Base-by-base conservation (phyloP, 2,329 filamentous ascomycete genomes). In the Pezicula neosporulosa region DNA sequence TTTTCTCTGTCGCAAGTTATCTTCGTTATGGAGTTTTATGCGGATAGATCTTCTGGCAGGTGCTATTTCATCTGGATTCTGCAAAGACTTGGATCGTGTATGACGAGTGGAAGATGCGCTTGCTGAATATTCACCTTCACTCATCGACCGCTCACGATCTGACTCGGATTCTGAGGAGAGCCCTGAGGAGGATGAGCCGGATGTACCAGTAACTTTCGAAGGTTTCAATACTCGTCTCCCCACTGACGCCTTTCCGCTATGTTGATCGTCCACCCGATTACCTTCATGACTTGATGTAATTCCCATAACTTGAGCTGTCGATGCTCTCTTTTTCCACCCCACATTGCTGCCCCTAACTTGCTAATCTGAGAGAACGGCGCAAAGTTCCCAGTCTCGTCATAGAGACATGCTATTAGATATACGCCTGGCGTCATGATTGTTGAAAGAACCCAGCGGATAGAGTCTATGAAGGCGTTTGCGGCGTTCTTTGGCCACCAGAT, bases 11-110 rank as follows among this genome's bases (percentile, higher is more conserved):
- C 85, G 79, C 51, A 87, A 72, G 38, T 82, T 80, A 52, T 91
- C 89, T 61, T 96, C 89, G 56, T 86, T 89, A 68, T 93, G 85
- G 13, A 96, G 77, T 70, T 94, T 96, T 63, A 97, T 96, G 37
- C 91, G 83, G 57, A 96, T 96, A 2, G 91, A 96, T 51, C 90
- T 81, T 63, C 89, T 82, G 6, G 82, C 75, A 4, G 87, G 85
- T 15, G 80, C 77, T 55, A 80, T 80, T 58, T 91, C 87, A 56
- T 90, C 86, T 28, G 75, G 66, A 24, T 76, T 72, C 44, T 76
- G 74, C 19, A 77, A 62, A 2, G 85, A 85, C 65, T 83, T 86
- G 21, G 87, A 86, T 48, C 86, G 80, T 43, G 77, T 76, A 63
- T 89, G 81, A 43, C 80, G 75, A 50, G 44, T 48, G 21, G 56